Evolutionary conservation across 805 yeast genomes (phyloP).

Genomic region (Teunomyces aglyptinius): DNA sequence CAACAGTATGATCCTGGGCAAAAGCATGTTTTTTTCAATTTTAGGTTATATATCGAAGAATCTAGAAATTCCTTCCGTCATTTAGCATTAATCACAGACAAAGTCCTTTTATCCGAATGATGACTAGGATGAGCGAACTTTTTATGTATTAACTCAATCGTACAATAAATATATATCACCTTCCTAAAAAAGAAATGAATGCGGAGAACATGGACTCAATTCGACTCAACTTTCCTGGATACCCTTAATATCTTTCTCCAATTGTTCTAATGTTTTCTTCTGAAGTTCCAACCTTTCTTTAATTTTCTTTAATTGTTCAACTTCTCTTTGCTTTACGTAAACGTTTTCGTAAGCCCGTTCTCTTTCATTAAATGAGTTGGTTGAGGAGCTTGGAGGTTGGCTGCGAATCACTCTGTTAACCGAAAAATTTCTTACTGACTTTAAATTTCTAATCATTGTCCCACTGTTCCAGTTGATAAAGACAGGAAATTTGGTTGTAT

Average conservation of each 20-base stretch:
- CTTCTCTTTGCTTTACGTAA: slow-evolving; percentile 84
- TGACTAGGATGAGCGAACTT: not conserved
- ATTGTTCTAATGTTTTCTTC: slow-evolving; percentile 52
- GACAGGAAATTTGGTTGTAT: not conserved
- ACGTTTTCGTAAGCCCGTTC: slow-evolving; percentile 89
- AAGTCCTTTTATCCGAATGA: not conserved
- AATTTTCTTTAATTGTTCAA: slow-evolving; percentile 74
- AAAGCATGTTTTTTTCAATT: slow-evolving; percentile 58
- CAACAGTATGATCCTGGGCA: slow-evolving; percentile 99
- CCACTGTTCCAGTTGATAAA: too few species aligned
- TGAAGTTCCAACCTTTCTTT: slow-evolving; percentile 74
- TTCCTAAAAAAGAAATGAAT: not conserved
- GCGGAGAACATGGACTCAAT: not conserved
- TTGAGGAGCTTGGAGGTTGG: slow-evolving; percentile 15
- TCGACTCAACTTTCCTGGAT: not conserved
- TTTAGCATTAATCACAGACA: too few species aligned
- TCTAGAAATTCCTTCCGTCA: too few species aligned
- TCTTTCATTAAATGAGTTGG: slow-evolving; percentile 57
- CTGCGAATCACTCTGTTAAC: slow-evolving; percentile 18
- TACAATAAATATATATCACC: not conserved
- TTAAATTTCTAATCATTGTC: not conserved
- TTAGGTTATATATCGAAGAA: too few species aligned
- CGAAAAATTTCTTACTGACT: slow-evolving; percentile 28
- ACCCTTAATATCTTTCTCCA: slow-evolving; percentile 47
- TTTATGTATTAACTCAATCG: not conserved